Conservation (phyloP, 2,329 filamentous ascomycete species). For the Colletotrichum tofieldiae region DNA sequence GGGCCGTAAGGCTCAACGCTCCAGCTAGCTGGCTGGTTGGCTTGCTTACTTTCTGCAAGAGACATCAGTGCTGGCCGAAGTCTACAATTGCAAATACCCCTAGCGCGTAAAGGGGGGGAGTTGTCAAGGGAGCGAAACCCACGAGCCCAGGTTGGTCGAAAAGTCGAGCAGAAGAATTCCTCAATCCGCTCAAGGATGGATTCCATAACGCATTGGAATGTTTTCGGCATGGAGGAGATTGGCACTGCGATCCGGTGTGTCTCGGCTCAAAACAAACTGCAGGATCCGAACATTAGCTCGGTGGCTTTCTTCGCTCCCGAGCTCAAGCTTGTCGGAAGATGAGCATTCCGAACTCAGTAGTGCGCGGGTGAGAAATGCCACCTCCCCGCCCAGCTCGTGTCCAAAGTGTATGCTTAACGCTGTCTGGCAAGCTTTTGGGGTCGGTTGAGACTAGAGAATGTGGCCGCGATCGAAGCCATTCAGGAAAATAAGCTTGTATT, state of each 20-base stretch:
- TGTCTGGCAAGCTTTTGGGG: background rate
- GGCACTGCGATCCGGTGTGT: conserved; percentile 10
- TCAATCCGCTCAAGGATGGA: background rate
- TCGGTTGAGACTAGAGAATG: background rate
- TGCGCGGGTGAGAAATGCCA: background rate
- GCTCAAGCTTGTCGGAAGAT: conserved; percentile 9
- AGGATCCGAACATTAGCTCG: conserved; percentile 19
- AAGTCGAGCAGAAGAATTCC: background rate
- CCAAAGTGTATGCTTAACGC: background rate
- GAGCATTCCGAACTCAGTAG: conserved; percentile 16
- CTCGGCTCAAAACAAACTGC: conserved; percentile 9
- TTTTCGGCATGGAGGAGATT: conserved; percentile 1
- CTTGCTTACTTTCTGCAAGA: background rate
- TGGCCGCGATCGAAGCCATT: background rate
- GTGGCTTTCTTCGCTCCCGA: conserved; percentile 20
- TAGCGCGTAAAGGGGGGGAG: background rate
- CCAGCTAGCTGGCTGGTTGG: background rate
- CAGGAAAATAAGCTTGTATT: conserved; percentile 18
- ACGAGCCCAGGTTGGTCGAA: conserved; percentile 1
- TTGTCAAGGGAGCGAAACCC: background rate
- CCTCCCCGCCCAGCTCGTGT: background rate
- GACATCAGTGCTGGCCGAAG: background rate
- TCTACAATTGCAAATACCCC: background rate
- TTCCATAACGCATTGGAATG: conserved; percentile 1
- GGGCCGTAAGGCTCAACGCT: background rate